Percentiles rank a stretch among this genome's conserved stretches.
phyloP scores from a whole-genome alignment of 345 rosid genomes.

The Draba incana region DNA sequence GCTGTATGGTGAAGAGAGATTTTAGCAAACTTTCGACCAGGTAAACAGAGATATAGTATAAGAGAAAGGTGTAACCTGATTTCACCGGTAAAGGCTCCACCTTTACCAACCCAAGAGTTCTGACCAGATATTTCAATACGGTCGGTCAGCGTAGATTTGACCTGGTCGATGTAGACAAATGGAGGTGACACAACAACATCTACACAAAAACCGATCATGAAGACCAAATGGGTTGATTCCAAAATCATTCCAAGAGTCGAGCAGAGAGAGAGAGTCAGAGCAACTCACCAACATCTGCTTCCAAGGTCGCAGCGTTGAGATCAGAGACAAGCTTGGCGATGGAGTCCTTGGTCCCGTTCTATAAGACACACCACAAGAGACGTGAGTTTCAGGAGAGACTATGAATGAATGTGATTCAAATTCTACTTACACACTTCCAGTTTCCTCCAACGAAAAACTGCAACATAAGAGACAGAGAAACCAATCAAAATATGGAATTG shows the following conservation, averaged over 20 bases:
- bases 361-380: constrained; percentile 22
- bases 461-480: constrained; percentile 39
- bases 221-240: neutral
- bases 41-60: neutral
- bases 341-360: constrained; percentile 97
- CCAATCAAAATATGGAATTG: too few species aligned
- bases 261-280: constrained; percentile 8
- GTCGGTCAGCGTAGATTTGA: constrained; percentile 65
- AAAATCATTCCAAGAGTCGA: neutral
- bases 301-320: constrained; percentile 79
- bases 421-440: constrained; percentile 95
- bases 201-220: constrained; percentile 37
- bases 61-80: constrained; percentile 63
- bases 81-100: constrained; percentile 99
- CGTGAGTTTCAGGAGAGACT: constrained; percentile 8
- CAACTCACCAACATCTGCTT: constrained; percentile 84
- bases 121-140: constrained; percentile 87
- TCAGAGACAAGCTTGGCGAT: constrained; percentile 89
- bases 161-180: constrained; percentile 85
- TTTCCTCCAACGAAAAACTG: constrained; percentile 99
- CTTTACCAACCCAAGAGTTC: constrained; percentile 96
- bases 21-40: neutral
- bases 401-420: neutral
- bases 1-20: constrained; percentile 47
- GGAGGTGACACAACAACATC: constrained; percentile 99